Base-by-base conservation (phyloP, 2,329 filamentous ascomycete genomes). In the Graphilbum fragrans region DNA sequence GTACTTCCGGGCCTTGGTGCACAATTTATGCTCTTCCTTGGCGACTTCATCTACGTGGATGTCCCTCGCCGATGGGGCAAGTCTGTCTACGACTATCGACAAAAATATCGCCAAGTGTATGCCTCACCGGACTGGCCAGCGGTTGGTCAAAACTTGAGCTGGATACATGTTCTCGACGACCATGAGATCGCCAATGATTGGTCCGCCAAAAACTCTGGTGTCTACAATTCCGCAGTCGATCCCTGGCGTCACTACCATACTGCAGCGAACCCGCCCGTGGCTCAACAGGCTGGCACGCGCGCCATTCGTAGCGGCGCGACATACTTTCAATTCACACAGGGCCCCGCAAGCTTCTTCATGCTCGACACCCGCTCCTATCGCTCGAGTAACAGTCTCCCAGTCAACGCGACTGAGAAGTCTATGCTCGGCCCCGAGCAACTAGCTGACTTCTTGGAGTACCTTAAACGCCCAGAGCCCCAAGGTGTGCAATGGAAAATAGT, bases 101-200 rank as follows among this genome's bases (percentile, higher is more conserved):
- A 86, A 55, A 87, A 95, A 56, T 98, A 98, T 56, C 80, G 90
- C 18, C 86, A 93, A 52, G 80, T 95, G n/a, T 98, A 98, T 55
- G 82, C 86, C 0, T 94, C 88, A 3, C 90, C 90, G 0, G 90
- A 94, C 49, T 98, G 92, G 92, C 68, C 74, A 1, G 65, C 77
- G 1, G 78, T 84, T 11, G 77, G 77, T 1, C 70, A 82, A 50
- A 80, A 86, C 42, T 66, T 96, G n/a, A 93, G 88, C 52, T 98
- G 92, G 92, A 86, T 96, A 35, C 92, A 98, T 55, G 88, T 94
- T 2, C 74, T 95, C 7, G 92, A 98, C 55, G 92, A 98, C 57
- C 92, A 98, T 54, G 92, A 98, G 57, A 95, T 98, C 47, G 74
- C 75, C 5, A 96, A 98, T 52, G 92, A 96, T 61, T 96, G 88